These are phyloP conservation scores for Cryptomeria japonica DNA, from an alignment of 75 land plant genomes.

Conservation along the genomic window DNA sequence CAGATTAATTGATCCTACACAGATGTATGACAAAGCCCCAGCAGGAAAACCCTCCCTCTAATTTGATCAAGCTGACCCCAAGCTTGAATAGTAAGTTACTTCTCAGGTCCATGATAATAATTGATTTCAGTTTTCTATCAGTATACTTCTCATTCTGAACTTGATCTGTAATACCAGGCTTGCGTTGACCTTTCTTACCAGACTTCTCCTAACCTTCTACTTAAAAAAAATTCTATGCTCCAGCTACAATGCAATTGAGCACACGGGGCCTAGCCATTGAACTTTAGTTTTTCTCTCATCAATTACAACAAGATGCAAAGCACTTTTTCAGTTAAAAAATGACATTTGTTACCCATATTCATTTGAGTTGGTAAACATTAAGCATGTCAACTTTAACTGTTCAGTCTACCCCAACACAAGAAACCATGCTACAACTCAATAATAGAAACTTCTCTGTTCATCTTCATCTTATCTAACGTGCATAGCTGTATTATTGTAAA, in stretches of 20 bases:
- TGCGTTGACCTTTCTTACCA: not conserved
- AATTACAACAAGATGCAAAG: not conserved
- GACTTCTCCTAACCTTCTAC: not conserved
- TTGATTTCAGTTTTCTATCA: not conserved
- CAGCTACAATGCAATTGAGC: not conserved
- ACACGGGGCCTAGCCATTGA: not conserved
- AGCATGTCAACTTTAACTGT: not conserved
- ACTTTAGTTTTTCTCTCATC: not conserved
- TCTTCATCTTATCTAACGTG: not conserved
- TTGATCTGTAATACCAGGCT: constrained; percentile 1
- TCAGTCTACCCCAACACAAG: not conserved
- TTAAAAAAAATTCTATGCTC: not conserved
- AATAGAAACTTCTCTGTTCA: not conserved
- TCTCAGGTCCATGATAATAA: not conserved
- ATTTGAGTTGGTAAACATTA: not conserved
- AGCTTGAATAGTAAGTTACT: not conserved
- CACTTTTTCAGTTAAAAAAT: not conserved
- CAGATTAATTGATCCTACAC: not conserved
- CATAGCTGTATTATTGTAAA: not conserved
- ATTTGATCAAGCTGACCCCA: not conserved
- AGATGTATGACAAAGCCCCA: not conserved
- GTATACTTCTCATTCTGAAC: not conserved
- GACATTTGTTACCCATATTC: not conserved
- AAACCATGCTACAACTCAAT: not conserved
- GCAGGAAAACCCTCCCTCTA: not conserved